Base-by-base conservation (phyloP, 106 monocot genomes). In the Apostasia ramifera region DNA sequence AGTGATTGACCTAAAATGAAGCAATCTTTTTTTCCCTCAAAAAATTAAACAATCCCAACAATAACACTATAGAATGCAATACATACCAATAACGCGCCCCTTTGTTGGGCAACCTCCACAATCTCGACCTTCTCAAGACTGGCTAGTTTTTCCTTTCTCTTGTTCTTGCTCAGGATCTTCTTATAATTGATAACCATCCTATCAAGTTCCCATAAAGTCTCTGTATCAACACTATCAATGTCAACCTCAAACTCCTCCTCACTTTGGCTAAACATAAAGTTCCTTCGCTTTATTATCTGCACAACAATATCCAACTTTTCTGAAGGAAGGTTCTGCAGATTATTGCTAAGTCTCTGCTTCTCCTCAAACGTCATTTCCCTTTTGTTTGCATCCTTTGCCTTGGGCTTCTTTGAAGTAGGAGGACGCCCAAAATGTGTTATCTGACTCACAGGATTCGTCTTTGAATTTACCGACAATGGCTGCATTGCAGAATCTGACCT, bases 141-240 rank as follows among this genome's bases (percentile, higher is more conserved):
- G 6, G 78, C 66, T 37, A 72, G 68, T 12, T 61, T 62, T 53
- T 13, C 62, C 52, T 72, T 72, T 52, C 72, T 61, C 47, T 72
- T 72, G 7, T 72, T 50, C 62, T 72, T 72, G 52, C 62, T 72
- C 6, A 72, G 53, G 44, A 38, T 72, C 62, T 72, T 72, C 47
- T 63, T 72, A 62, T 72, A 41, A 71, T 94, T 94, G 2, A 90
- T 87, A 15, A 94, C 84, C 47, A 94, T 90, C 62, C 93, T 81
- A 77, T 94, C 89, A 59, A 94, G 90, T 69, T 94, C 93, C 93
- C 93, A 94, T 40, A 94, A 80, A 61, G 93, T 94, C 71, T 94
- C 93, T 4, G 49, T 82, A 71, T 94, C 93, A 41, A 90, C 83
- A 68, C 86, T 89, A 63, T 94, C 93, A 55, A 94, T 94, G 66